Percentiles rank a stretch among this genome's conserved stretches.
Evolutionary conservation across 768 basidiomycete genomes (phyloP).

Genomic region (Asterophora parasitica): DNA sequence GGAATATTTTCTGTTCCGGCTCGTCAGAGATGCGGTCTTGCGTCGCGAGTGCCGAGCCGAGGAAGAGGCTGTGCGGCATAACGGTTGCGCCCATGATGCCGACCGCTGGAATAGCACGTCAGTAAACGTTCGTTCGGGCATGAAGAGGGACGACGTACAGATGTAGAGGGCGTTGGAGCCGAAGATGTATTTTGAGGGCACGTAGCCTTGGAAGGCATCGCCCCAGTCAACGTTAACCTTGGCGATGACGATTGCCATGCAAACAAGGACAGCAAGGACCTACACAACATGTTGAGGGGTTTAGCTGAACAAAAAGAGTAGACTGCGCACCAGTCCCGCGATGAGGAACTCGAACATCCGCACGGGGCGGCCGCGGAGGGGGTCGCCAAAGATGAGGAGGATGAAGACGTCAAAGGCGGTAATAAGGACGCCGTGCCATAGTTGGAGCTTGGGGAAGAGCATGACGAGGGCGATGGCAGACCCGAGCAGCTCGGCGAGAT

Average conservation of each 20-base stretch:
- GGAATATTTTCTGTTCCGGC: slow-evolving; percentile 19
- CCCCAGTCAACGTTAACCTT: slow-evolving; percentile 69
- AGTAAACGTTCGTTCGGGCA: not conserved
- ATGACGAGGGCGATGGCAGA: slow-evolving; percentile 78
- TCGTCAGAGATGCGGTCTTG: slow-evolving; percentile 60
- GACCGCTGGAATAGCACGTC: slow-evolving; percentile 38
- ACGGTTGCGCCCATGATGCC: slow-evolving; percentile 82
- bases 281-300: slow-evolving; percentile 19
- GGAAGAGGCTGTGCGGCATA: slow-evolving; percentile 91
- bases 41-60: slow-evolving; percentile 82
- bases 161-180: slow-evolving; percentile 56
- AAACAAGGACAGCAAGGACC: slow-evolving; percentile 71
- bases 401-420: slow-evolving; percentile 67
- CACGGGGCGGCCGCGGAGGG: slow-evolving; percentile 60
- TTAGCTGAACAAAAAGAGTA: not conserved
- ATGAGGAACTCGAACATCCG: slow-evolving; percentile 66
- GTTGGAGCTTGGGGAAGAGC: slow-evolving; percentile 61
- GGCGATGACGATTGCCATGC: slow-evolving; percentile 73
- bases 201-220: slow-evolving; percentile 66
- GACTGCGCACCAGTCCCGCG: slow-evolving; percentile 46
- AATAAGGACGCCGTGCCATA: slow-evolving; percentile 68
- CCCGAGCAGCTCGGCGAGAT: slow-evolving; percentile 77
- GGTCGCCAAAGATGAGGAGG: slow-evolving; percentile 68
- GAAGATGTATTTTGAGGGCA: slow-evolving; percentile 67
- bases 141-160: slow-evolving; percentile 34